phyloP scores from a whole-genome alignment of 352 stramenopile genomes.

The Halophytophthora batemanensis region DNA sequence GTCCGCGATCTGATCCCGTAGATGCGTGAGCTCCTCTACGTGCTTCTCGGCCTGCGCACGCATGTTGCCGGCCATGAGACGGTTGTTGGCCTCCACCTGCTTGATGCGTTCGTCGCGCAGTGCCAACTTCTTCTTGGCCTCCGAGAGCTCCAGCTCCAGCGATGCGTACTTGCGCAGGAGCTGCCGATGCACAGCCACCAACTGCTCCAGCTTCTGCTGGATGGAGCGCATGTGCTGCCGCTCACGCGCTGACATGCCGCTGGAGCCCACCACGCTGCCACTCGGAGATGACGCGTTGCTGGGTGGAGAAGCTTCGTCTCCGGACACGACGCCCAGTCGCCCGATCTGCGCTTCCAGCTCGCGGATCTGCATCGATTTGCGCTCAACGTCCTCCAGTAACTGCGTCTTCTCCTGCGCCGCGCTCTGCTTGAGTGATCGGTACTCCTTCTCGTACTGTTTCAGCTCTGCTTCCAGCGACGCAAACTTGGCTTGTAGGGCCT shows the following conservation, averaged over 20 bases:
- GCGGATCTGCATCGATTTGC: conserved; percentile 57
- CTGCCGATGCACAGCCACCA: conserved; percentile 88
- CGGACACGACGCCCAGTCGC: conserved; percentile 26
- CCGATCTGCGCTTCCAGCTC: conserved; percentile 62
- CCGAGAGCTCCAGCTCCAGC: conserved; percentile 82
- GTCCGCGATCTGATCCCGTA: conserved; percentile 83
- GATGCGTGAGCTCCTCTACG: conserved; percentile 81
- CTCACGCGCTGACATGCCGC: conserved; percentile 75
- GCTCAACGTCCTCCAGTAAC: conserved; percentile 64
- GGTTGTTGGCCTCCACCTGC: conserved; percentile 86
- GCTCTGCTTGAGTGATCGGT: conserved; percentile 46
- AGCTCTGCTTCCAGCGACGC: conserved; percentile 55
- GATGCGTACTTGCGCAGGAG: conserved; percentile 89
- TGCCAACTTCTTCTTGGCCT: conserved; percentile 88
- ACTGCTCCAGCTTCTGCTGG: conserved; percentile 89
- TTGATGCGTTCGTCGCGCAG: conserved; percentile 90
- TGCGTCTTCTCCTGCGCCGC: conserved; percentile 60
- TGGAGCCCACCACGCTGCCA: conserved; percentile 19
- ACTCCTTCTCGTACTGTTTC: conserved; percentile 71
- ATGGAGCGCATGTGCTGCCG: conserved; percentile 87
- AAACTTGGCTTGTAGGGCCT: conserved; percentile 47
- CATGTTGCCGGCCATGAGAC: conserved; percentile 88
- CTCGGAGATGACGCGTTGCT: conserved; percentile 24
- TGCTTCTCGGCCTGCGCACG: conserved; percentile 86
- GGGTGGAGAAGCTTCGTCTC: conserved; percentile 25